phyloP scores from a whole-genome alignment of 2,329 filamentous ascomycete species.

The Trichoderma koningiopsis region DNA sequence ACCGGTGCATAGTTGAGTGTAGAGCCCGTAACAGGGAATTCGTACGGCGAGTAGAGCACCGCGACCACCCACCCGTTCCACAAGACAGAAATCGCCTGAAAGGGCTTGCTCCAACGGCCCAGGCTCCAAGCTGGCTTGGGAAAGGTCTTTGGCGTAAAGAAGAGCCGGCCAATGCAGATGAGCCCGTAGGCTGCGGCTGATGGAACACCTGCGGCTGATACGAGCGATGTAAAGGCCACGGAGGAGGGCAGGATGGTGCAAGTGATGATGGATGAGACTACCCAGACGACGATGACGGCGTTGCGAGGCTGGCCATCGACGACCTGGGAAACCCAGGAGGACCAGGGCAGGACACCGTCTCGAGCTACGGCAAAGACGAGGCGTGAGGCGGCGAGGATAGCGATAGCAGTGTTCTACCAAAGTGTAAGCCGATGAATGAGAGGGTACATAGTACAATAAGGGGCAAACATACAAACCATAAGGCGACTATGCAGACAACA shows the following conservation, averaged over 20 bases:
- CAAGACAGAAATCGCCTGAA: conserved; percentile 49
- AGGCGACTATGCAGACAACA: conserved; percentile 53
- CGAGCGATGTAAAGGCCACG: conserved; percentile 56
- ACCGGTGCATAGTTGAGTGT: conserved; percentile 54
- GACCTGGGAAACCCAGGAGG: conserved; percentile 58
- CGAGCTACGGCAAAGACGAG: conserved; percentile 64
- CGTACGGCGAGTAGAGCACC: conserved; percentile 49
- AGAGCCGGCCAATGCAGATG: conserved; percentile 51
- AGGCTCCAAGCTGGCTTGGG: conserved; percentile 51
- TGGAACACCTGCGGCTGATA: conserved; percentile 55
- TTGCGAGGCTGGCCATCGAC: conserved; percentile 60
- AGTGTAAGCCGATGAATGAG: not conserved
- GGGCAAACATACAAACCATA: conserved; percentile 51
- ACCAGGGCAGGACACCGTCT: conserved; percentile 62
- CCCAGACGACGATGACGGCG: conserved; percentile 61
- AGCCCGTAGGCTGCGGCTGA: conserved; percentile 55
- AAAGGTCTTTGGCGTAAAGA: conserved; percentile 51
- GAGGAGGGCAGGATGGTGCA: conserved; percentile 61
- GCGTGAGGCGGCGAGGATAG: conserved; percentile 61
- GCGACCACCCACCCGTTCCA: conserved; percentile 56
- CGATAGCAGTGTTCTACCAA: conserved; percentile 58
- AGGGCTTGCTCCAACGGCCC: conserved; percentile 47
- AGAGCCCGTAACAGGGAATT: conserved; percentile 46
- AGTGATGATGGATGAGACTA: conserved; percentile 54
- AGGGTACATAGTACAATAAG: not conserved